These are phyloP conservation scores for Ophiostoma himal-ulmi DNA, from an alignment of 2,329 filamentous ascomycete genomes.

Conservation along the genomic window DNA sequence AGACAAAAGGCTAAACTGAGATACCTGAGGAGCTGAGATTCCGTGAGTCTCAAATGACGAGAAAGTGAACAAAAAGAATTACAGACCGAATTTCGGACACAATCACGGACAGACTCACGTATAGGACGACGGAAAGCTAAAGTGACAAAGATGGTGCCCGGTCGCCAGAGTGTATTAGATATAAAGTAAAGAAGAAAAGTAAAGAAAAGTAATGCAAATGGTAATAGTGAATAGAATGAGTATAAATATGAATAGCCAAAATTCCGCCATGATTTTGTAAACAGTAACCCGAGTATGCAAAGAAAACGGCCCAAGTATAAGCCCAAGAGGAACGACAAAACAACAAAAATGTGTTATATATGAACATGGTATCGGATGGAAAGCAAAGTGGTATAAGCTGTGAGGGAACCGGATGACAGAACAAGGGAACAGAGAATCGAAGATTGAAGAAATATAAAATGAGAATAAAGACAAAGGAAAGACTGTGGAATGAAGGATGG, in stretches of 20 bases:
- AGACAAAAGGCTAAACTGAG: neutral
- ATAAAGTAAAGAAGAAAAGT: neutral
- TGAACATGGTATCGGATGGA: constrained; percentile 15
- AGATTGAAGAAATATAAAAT: neutral
- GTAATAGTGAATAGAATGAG: neutral
- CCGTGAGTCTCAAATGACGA: neutral
- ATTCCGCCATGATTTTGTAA: constrained; percentile 1
- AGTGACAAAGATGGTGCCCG: neutral
- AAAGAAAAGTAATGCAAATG: neutral
- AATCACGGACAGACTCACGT: neutral
- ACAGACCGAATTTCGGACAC: no score
- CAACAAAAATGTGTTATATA: neutral
- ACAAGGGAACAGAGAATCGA: neutral
- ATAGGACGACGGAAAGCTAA: neutral
- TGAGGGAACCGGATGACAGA: neutral
- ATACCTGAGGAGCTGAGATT: neutral
- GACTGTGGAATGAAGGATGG: neutral
- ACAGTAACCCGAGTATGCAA: neutral
- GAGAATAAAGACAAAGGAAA: neutral
- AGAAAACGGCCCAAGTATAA: neutral
- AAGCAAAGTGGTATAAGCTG: constrained; percentile 19
- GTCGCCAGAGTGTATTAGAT: no score
- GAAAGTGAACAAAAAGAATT: no score
- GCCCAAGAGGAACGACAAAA: neutral
- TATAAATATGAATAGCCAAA: neutral